Evolutionary conservation across 495 filamentous ascomycete species (phyloP), one percentile per base, ranked within the genome.

Genomic region (Hypomontagnella submonticulosa): DNA sequence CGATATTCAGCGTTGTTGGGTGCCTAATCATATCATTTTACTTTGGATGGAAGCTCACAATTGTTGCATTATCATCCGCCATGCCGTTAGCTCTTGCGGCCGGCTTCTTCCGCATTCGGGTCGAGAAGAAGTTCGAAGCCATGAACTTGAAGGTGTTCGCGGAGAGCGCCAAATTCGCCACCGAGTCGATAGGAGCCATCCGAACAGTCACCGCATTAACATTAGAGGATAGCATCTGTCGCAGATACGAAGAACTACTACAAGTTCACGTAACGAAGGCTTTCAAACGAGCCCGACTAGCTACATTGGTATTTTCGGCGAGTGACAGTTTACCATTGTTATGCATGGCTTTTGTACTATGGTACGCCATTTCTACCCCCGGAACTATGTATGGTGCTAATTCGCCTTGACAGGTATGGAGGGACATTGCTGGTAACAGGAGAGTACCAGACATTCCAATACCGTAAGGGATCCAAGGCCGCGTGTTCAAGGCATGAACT

Each of bases 31-130:
- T 88, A 40, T 80, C 83, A 4, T 81, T 87, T 57, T 77, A 77
- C 61, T 81, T 86, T 50, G 84, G 84, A 18, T 87, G 84, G 83
- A 85, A 86, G 56, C 75, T 88, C 13, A 81, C 79, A 11, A 73
- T 87, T 0, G 77, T 85, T 2, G 76, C 77, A 0, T 71, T 85
- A 15, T 77, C 77, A 44, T 81, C 79, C 0, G 77, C 80, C 0
- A 79, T 84, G 69, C 85, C 84, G 0, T 57, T 38, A 8, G 80
- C 83, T 30, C 52, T 87, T 5, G 66, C 70, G 1, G 81, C 80
- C 2, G 83, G 81, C 10, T 86, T 83, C 64, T 76, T 82, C 57
- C 77, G 81, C 7, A 73, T 87, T 11, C 73, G 81, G 2, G 80
- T 85, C 23, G 83, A 87, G 69, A 77, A 79, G 32, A 74, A 77